A percentile compares a stretch with the other conserved stretches of the same genome.
Evolutionary conservation across 768 basidiomycete genomes (phyloP).

Genomic region (Pleurotus platypus): DNA sequence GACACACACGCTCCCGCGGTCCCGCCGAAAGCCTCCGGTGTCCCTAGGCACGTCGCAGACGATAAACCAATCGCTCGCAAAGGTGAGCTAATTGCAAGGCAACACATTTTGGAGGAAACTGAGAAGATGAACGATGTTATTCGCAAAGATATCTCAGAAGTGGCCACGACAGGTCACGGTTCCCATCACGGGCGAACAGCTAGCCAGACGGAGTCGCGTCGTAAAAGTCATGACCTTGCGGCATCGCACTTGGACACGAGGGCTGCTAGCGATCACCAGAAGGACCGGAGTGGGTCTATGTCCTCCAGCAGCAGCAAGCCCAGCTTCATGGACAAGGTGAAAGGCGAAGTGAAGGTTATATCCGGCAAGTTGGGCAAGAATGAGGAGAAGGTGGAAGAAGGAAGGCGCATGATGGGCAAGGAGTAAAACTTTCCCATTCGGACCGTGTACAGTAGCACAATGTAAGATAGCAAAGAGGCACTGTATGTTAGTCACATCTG

Average conservation of each 20-base stretch:
- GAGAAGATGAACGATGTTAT: conserved; percentile 6
- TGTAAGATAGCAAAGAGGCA: too few species aligned
- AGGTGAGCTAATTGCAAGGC: conserved; percentile 1
- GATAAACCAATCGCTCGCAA: not conserved
- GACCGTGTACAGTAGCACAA: too few species aligned
- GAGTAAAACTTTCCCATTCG: not conserved
- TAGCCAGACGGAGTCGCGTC: too few species aligned
- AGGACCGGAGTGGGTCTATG: not conserved
- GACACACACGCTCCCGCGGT: too few species aligned
- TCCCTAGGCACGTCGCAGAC: too few species aligned
- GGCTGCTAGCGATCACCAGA: not conserved
- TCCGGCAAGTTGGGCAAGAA: conserved; percentile 32
- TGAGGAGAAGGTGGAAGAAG: conserved; percentile 33
- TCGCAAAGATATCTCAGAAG: not conserved
- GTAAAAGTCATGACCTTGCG: too few species aligned
- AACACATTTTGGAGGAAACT: not conserved
- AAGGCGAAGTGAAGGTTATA: conserved; percentile 36
- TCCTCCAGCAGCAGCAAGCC: conserved; percentile 15
- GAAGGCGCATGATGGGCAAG: conserved; percentile 25
- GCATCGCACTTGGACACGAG: not conserved
- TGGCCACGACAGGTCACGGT: not conserved
- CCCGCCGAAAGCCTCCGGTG: not conserved
- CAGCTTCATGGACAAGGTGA: conserved; percentile 31
- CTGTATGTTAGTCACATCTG: too few species aligned
- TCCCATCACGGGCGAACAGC: not conserved